These are phyloP conservation scores for Cytospora leucostoma DNA, from an alignment of 2,329 filamentous ascomycete species.

Conservation along the genomic window DNA sequence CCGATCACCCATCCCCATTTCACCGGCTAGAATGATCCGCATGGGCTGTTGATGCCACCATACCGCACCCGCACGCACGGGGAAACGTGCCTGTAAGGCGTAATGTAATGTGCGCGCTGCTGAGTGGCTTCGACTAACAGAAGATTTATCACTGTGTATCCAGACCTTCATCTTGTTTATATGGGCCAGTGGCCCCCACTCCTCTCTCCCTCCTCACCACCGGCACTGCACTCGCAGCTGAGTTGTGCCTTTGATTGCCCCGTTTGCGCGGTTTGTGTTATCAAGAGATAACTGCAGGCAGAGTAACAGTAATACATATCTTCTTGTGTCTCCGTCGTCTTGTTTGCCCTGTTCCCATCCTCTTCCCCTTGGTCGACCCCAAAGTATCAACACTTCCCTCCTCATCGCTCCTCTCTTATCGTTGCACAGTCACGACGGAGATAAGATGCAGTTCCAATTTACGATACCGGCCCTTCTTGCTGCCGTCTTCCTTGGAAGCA, in stretches of 20 bases:
- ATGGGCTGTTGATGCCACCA: too few relatives aligned
- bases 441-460: conserved; percentile 20
- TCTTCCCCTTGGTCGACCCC: neutral
- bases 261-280: conserved; percentile 5
- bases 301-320: conserved; percentile 4
- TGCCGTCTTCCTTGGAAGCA: conserved; percentile 21
- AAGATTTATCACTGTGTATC: neutral
- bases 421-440: neutral
- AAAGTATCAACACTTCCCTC: neutral
- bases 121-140: too few relatives aligned
- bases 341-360: neutral
- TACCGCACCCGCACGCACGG: too few relatives aligned
- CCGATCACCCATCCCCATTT: too few relatives aligned
- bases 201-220: neutral
- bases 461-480: conserved; percentile 18
- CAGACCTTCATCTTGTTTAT: conserved; percentile 3
- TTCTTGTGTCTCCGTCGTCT: conserved; percentile 2
- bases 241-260: conserved; percentile 1
- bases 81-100: too few relatives aligned
- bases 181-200: neutral
- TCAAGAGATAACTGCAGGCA: conserved; percentile 12
- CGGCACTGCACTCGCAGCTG: conserved; percentile 10
- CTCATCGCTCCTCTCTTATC: neutral
- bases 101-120: too few relatives aligned
- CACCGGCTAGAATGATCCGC: too few relatives aligned